Evolutionary conservation across 352 stramenopile genomes (phyloP), one percentile per base, ranked within the genome.

Genomic region (Phytopythium oedochilum): DNA sequence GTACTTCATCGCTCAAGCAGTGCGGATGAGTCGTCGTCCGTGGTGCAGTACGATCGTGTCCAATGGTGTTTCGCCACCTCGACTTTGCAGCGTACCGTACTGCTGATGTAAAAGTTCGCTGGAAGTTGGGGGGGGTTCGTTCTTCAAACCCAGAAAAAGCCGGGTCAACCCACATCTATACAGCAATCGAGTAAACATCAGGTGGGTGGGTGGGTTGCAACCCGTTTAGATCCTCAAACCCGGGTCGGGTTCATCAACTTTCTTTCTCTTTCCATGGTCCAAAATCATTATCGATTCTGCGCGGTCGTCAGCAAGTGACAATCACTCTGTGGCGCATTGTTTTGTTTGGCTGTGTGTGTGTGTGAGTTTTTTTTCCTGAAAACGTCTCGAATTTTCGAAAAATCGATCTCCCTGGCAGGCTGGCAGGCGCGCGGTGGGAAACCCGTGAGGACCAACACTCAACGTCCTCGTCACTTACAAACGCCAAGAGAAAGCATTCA

Each of bases 361-460:
- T 12, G 42, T 22, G 42, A 47, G 31, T 32, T 28, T 11, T 44
- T 26, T 44, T 44, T 23, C 26, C 44, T 36, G 40, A 47, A 47
- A 47, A 31, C 14, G 18, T 51, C 44, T 51, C 44, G 44, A 51
- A 51, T 51, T 51, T 51, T 51, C 44, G 17, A 51, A 51, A 51
- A 38, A 38, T 51, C 44, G 2, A 26, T 15, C 43, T 34, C 17
- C 23, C 15, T 3, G 26, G 3, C 44, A 38, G 17, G 2, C 44
- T 1, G 5, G 11, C 40, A 11, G 17, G 5, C 1, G 40, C 3
- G 18, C 5, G 22, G 3, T 20, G 15, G 20, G n/a, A 6, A 26
- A 11, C 6, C 10, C 18, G 44, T 4, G 26, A n/a, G 15, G n/a
- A 51, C 42, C 42, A 31, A 31, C 42, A 47, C 42, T 47, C 42